These are phyloP conservation scores for Phytophthora capsici DNA, from an alignment of 352 stramenopile genomes.

Conservation along the genomic window DNA sequence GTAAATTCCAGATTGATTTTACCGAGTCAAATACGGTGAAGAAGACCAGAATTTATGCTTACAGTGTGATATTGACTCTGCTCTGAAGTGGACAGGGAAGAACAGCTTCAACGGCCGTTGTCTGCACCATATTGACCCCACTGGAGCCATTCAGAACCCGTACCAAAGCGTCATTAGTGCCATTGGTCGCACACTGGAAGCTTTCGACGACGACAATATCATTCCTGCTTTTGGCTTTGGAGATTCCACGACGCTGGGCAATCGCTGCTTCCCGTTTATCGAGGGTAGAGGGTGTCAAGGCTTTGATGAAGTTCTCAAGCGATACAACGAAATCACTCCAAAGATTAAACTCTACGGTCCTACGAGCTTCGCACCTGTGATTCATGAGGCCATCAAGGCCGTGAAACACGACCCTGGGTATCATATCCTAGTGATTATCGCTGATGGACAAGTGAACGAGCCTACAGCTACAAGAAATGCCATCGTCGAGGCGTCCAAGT, in stretches of 20 bases:
- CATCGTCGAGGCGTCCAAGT: conserved; percentile 78
- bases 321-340: conserved; percentile 69
- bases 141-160: conserved; percentile 53
- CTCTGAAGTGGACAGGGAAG: conserved; percentile 67
- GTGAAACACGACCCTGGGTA: conserved; percentile 61
- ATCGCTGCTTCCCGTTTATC: conserved; percentile 57
- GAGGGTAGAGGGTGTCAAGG: conserved; percentile 44
- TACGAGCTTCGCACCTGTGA: conserved; percentile 75
- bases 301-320: conserved; percentile 59
- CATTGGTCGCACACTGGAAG: conserved; percentile 67
- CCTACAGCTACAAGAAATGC: conserved; percentile 61
- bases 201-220: conserved; percentile 84
- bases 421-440: conserved; percentile 82
- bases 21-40: conserved; percentile 72
- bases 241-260: conserved; percentile 54
- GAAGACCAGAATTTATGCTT: not conserved
- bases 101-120: conserved; percentile 62
- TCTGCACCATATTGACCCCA: conserved; percentile 71
- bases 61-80: not conserved
- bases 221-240: conserved; percentile 77
- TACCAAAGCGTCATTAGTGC: conserved; percentile 75
- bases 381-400: conserved; percentile 57
- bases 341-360: conserved; percentile 61
- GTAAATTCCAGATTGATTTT: conserved; percentile 65
- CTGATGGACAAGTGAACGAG: conserved; percentile 79